Evolutionary conservation across 1,139 yeast species (phyloP).

Genomic region (Yamadazyma atmosphaerica): DNA sequence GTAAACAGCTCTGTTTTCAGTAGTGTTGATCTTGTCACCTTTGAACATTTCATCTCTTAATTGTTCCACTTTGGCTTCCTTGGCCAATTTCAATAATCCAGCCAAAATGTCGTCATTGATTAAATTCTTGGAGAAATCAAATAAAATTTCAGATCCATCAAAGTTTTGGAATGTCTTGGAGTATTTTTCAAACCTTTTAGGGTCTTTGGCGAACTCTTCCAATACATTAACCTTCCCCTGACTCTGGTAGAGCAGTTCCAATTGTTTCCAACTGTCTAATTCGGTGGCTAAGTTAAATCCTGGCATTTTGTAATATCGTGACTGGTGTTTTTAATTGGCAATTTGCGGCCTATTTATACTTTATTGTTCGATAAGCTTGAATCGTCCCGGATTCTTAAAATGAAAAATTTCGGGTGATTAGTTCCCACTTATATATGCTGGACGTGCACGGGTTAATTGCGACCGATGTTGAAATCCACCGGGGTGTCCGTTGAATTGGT

Average conservation of each 20-base stretch:
- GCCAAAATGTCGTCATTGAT: slow-evolving; percentile 78
- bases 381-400: not conserved
- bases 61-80: slow-evolving; percentile 83
- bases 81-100: slow-evolving; percentile 74
- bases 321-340: slow-evolving; percentile 1
- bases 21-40: slow-evolving; percentile 91
- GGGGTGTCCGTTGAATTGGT: not conserved
- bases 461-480: not conserved
- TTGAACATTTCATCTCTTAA: slow-evolving; percentile 89
- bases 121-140: slow-evolving; percentile 93
- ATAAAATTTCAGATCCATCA: slow-evolving; percentile 85
- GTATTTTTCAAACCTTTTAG: slow-evolving; percentile 71
- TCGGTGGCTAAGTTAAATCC: slow-evolving; percentile 67
- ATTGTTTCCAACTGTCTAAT: slow-evolving; percentile 80
- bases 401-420: slow-evolving; percentile 3
- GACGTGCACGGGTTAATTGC: not conserved
- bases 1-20: slow-evolving; percentile 95
- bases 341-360: not conserved
- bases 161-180: slow-evolving; percentile 76
- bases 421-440: slow-evolving; percentile 2
- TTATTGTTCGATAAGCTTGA: not conserved
- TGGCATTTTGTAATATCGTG: too few species aligned
- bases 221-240: slow-evolving; percentile 73
- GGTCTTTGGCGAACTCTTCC: slow-evolving; percentile 74
- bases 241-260: slow-evolving; percentile 67